Base-by-base conservation (phyloP, 2,329 filamentous ascomycete species). In the Thielaviopsis ethacetica region DNA sequence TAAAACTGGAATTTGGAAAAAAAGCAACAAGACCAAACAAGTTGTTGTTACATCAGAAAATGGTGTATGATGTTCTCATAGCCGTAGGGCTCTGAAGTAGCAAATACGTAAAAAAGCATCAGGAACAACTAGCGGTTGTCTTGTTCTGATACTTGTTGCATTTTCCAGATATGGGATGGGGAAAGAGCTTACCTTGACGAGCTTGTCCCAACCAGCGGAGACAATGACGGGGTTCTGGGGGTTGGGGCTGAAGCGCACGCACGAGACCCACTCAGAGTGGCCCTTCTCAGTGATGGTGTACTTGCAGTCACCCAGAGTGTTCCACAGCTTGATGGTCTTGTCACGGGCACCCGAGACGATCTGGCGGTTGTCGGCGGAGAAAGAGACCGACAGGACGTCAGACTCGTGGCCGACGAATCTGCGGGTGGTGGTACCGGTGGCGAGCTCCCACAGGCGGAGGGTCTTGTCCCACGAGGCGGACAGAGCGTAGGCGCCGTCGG, bases 221-320 rank as follows among this genome's bases (percentile, higher is more conserved):
- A 98, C 93, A 74, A 98, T 98, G 75, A 98, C 93, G 68, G 93
- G 91, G 86, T 97, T 98, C 83, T 97, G 91, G 72, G 93, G 93
- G 84, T 98, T 98, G 73, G 93, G 93, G 79, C 88, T 94, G 88
- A 98, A 98, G 77, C 93, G 87, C 68, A 98, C 93, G 82, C 91
- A 97, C 65, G 91, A 96, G 69, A 95, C 93, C 93, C 93, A 98
- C 78, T 98, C 93, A 77, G 89, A 89, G 84, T 98, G 93, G 74
- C 93, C 93, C 87, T 98, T 98, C 75, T 98, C 93, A 78, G 89
- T 95, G 82, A 98, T 97, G 81, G 91, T 98, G 86, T 85, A 98
- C 84, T 98, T 98, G 91, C 93, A 98, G 85, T 98, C 93, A 78
- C 93, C 93, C 67, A 98, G 89, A 70, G 93, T 98, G 84, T 98